Evolutionary conservation across 1,284 basidiomycete genomes (phyloP), one percentile per base, ranked within the genome.

Genomic region (Microbotryomycetes sp.): DNA sequence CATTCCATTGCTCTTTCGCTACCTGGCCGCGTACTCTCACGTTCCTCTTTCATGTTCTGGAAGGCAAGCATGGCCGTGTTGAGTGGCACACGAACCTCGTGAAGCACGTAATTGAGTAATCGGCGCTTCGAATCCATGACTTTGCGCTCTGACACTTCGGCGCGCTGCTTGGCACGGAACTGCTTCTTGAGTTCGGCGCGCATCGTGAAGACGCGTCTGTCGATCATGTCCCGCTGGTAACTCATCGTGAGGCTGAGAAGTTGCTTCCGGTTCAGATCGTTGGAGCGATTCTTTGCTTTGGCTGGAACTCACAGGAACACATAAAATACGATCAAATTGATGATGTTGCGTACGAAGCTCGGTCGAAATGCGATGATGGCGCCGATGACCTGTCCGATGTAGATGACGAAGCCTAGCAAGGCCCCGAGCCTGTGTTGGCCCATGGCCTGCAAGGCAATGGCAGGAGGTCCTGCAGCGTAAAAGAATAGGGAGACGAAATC

Each of bases 1-100:
- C 88, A 88, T 74, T 90, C 88, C 45, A 89, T 81, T 67, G 87
- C 85, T 65, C 86, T 83, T 21, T 81, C n/a, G n/a, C n/a, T n/a
- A n/a, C n/a, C n/a, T n/a, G n/a, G n/a, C n/a, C n/a, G n/a, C n/a
- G n/a, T 41, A 18, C 35, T 41, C 35, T 41, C 18, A 66, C 81
- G 47, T 21, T 61, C 41, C 27, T 76, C 81, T 2, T 79, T 79
- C 45, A 89, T 85, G 71, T 93, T 92, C 76, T 92, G 90, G 15
- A 91, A 85, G 0, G 89, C 89, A 35, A 92, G 78, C 23, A 91
- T 45, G 24, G 28, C 90, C 31, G 89, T 91, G 71, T 93, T 92
- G 61, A 93, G 78, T 21, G 91, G 90, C 54, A 93, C 89, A 68
- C 90, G 84, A 79, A 81, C 76, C 81, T 84, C 84, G 79, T 85